Percentiles rank a stretch among this genome's conserved stretches.
phyloP scores from a whole-genome alignment of 768 basidiomycete genomes.

The Pholiota conissans region DNA sequence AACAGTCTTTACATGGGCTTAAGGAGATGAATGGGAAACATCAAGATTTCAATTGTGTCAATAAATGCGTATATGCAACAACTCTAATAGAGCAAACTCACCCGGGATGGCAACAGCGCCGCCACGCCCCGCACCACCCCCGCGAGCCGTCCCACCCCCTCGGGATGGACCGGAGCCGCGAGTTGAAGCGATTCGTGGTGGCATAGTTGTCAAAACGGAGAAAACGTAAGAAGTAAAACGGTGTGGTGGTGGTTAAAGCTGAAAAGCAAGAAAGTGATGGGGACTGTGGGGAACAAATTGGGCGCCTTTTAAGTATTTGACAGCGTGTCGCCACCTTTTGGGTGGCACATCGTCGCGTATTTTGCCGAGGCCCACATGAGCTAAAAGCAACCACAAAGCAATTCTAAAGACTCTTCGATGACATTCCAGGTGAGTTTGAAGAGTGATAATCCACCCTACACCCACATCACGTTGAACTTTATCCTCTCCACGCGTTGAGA shows the following conservation, averaged over 20 bases:
- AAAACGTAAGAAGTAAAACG: background rate
- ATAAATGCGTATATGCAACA: slow-evolving; percentile 17
- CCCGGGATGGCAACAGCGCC: slow-evolving; percentile 32
- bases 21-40: no score
- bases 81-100: slow-evolving; percentile 27
- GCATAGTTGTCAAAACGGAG: slow-evolving; percentile 22
- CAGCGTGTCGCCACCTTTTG: background rate
- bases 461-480: no score
- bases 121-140: slow-evolving; percentile 32
- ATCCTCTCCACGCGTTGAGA: no score
- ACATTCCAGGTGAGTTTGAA: no score
- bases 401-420: no score
- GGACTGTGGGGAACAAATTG: background rate
- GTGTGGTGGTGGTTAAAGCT: slow-evolving; percentile 15
- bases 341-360: no score
- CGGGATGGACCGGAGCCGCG: slow-evolving; percentile 21
- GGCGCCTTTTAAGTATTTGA: background rate
- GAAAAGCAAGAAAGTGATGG: background rate
- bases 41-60: slow-evolving; percentile 8
- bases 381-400: no score
- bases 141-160: slow-evolving; percentile 23
- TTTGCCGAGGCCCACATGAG: no score
- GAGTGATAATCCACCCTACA: no score
- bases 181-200: slow-evolving; percentile 26
- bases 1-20: slow-evolving; percentile 42